Conservation (phyloP, 768 basidiomycete species). For the Daedaleopsis nitida region DNA sequence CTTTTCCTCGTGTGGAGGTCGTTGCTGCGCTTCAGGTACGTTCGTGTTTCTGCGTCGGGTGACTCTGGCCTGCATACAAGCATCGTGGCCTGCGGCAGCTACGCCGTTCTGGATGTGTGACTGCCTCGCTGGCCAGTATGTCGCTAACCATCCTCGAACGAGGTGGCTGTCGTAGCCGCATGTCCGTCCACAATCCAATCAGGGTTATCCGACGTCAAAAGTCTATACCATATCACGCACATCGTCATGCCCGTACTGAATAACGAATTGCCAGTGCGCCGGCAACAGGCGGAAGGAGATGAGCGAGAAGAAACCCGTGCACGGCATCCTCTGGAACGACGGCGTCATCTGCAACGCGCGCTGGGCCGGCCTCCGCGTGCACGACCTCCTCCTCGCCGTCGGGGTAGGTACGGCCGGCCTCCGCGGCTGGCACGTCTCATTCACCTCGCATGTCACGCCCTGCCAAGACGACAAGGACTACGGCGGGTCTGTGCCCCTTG, state of each 20-base stretch:
- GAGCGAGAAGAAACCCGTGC: slow-evolving; percentile 23
- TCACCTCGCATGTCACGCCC: slow-evolving; percentile 19
- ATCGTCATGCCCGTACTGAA: background rate
- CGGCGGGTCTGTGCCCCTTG: slow-evolving; percentile 20
- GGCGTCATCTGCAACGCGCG: slow-evolving; percentile 70
- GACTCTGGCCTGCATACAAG: background rate
- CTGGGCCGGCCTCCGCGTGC: slow-evolving; percentile 64
- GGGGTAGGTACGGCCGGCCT: slow-evolving; percentile 1
- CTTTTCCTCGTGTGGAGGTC: slow-evolving; percentile 39
- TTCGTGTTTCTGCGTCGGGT: background rate
- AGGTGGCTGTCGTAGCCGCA: too few species aligned
- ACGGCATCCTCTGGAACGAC: slow-evolving; percentile 40
- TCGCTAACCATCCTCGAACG: too few species aligned
- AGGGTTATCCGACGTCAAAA: too few species aligned
- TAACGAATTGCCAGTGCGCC: slow-evolving; percentile 23
- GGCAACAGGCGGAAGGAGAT: slow-evolving; percentile 31
- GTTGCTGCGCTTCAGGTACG: slow-evolving; percentile 32
- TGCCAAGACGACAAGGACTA: slow-evolving; percentile 24
- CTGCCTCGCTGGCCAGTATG: too few species aligned
- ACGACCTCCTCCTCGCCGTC: slow-evolving; percentile 47
- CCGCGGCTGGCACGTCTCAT: slow-evolving; percentile 17
- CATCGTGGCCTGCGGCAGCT: too few species aligned
- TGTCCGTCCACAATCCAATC: too few species aligned
- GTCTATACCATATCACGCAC: background rate
- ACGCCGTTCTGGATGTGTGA: too few species aligned